A percentile compares a stretch with the other conserved stretches of the same genome.
phyloP scores from a whole-genome alignment of 257 asterid species.

The Prunella vulgaris region DNA sequence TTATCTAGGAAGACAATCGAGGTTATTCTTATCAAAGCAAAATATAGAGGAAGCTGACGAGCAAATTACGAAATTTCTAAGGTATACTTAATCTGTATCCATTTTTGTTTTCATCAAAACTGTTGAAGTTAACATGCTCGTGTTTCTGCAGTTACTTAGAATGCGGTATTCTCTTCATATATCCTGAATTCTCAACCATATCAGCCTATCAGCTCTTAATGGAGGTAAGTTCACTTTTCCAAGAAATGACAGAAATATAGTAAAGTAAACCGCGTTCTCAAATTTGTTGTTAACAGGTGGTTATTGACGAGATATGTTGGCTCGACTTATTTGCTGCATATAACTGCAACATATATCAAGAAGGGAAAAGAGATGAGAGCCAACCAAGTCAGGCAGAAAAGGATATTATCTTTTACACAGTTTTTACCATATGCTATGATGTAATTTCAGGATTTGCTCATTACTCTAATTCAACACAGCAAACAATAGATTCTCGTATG shows the following conservation, averaged over 20 bases:
- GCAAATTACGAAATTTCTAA: slow-evolving; percentile 52
- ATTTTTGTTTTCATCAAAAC: not conserved
- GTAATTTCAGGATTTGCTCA: slow-evolving; percentile 74
- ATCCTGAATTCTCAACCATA: slow-evolving; percentile 58
- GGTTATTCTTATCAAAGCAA: slow-evolving; percentile 56
- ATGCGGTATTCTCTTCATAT: slow-evolving; percentile 56
- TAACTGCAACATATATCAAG: slow-evolving; percentile 29
- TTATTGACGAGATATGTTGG: slow-evolving; percentile 74
- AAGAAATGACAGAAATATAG: not conserved
- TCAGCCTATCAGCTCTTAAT: slow-evolving; percentile 68
- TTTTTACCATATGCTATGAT: slow-evolving; percentile 68
- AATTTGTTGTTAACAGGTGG: slow-evolving; percentile 44
- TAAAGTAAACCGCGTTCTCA: slow-evolving; percentile 2
- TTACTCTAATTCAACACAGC: slow-evolving; percentile 56
- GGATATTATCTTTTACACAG: slow-evolving; percentile 54
- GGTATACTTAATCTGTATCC: slow-evolving; percentile 32
- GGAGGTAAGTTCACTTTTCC: slow-evolving; percentile 51
- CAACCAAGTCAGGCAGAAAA: slow-evolving; percentile 65
- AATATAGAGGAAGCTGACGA: slow-evolving; percentile 59
- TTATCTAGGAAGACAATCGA: slow-evolving; percentile 75
- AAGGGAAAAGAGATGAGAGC: slow-evolving; percentile 48
- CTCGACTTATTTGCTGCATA: slow-evolving; percentile 63
- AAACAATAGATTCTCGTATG: slow-evolving; percentile 46
- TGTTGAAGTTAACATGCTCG: slow-evolving; percentile 2
- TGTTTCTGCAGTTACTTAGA: slow-evolving; percentile 60